Percentiles rank a stretch among this genome's conserved stretches.
Conservation (phyloP, 1,284 basidiomycete species). For the Hortiboletus rubellus region DNA sequence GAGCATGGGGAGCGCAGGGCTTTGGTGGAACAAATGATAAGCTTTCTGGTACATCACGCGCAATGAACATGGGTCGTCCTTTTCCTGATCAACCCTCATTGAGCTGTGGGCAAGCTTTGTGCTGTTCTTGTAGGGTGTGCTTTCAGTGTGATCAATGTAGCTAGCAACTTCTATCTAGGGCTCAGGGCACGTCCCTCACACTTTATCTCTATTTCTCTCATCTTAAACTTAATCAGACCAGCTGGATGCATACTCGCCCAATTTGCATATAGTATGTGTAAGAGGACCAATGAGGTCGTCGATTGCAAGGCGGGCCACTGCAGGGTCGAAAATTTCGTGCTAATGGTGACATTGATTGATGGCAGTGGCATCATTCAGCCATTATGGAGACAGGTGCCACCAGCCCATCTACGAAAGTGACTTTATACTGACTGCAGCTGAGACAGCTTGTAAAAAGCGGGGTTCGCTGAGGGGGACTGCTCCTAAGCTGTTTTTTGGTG, state of each 20-base stretch:
- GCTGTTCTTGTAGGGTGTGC: conserved; percentile 60
- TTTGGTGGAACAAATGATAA: conserved; percentile 3
- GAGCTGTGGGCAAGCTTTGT: conserved; percentile 51
- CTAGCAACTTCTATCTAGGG: conserved; percentile 68
- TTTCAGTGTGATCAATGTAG: conserved; percentile 47
- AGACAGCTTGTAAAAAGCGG: background rate
- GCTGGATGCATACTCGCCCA: conserved; percentile 54
- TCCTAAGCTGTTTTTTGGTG: no score
- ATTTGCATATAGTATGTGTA: background rate
- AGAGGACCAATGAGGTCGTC: background rate
- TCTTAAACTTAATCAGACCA: conserved; percentile 39
- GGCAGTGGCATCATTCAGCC: background rate
- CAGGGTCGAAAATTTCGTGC: background rate
- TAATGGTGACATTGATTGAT: background rate
- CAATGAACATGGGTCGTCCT: conserved; percentile 37
- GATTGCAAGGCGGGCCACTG: background rate
- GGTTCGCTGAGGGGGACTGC: background rate
- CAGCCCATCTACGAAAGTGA: background rate
- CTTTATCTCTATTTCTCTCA: background rate
- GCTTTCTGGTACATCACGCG: background rate
- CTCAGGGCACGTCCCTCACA: conserved; percentile 43
- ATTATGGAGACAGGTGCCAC: background rate
- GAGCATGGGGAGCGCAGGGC: background rate
- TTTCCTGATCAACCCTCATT: conserved; percentile 56
- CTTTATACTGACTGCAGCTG: background rate